phyloP scores from a whole-genome alignment of 2,329 filamentous ascomycete species.

The Penicillium sp. region DNA sequence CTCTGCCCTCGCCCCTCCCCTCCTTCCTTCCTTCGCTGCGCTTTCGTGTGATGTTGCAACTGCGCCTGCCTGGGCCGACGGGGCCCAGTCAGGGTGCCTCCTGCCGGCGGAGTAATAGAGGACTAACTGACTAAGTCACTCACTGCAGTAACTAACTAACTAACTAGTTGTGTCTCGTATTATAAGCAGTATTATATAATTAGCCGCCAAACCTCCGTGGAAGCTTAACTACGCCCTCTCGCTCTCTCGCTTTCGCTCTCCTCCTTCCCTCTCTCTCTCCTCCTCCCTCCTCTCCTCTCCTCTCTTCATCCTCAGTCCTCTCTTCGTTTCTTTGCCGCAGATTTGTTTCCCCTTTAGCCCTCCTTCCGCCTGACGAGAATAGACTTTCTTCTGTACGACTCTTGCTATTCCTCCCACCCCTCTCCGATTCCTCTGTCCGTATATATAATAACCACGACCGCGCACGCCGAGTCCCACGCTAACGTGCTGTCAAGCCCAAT shows the following conservation, averaged over 20 bases:
- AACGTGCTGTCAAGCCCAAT: background rate
- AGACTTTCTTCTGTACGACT: background rate
- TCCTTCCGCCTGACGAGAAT: too few relatives aligned
- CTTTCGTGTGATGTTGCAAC: background rate
- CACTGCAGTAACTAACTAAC: too few relatives aligned
- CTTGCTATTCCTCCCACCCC: background rate
- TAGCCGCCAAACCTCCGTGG: conserved; percentile 13
- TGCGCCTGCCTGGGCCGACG: background rate
- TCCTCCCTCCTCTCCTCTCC: background rate
- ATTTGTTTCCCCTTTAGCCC: too few relatives aligned
- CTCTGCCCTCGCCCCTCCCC: conserved; percentile 15
- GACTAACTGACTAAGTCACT: too few relatives aligned
- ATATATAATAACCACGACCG: background rate
- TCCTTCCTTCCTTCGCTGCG: conserved; percentile 15
- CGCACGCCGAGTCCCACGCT: background rate
- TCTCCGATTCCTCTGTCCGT: background rate
- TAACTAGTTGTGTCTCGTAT: background rate
- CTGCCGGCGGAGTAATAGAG: background rate
- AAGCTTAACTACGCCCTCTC: conserved; percentile 11
- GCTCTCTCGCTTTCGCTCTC: too few relatives aligned
- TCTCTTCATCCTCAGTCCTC: background rate
- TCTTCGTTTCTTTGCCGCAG: background rate
- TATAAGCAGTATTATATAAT: conserved; percentile 12
- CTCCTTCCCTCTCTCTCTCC: conserved; percentile 9
- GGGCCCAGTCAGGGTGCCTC: background rate